phyloP scores from a whole-genome alignment of 176 grass and related monocot genomes.

The Lolium multiflorum region DNA sequence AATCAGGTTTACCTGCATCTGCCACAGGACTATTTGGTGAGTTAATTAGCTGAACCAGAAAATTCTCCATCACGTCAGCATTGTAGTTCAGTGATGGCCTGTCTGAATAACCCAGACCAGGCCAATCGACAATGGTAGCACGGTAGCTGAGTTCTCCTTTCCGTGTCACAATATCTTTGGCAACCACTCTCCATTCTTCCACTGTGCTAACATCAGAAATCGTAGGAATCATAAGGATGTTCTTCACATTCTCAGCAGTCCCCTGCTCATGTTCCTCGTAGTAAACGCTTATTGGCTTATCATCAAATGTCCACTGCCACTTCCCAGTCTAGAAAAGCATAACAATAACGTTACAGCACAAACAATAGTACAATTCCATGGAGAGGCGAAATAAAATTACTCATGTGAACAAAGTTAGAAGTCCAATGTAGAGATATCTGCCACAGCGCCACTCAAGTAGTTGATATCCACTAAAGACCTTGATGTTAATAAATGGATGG shows the following conservation, averaged over 20 bases:
- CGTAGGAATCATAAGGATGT: conserved; percentile 93
- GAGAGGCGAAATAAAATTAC: conserved; percentile 20
- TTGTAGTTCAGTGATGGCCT: conserved; percentile 90
- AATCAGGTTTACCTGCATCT: conserved; percentile 65
- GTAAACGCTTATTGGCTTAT: conserved; percentile 68
- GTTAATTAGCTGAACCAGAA: conserved; percentile 77
- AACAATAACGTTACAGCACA: conserved; percentile 23
- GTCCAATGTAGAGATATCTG: not conserved
- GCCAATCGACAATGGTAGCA: conserved; percentile 98
- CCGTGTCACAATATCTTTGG: conserved; percentile 71
- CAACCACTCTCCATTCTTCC: conserved; percentile 82
- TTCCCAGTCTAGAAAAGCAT: conserved; percentile 74
- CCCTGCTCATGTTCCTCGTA: conserved; percentile 74
- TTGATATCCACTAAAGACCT: not conserved
- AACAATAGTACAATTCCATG: conserved; percentile 15
- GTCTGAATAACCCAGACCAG: conserved; percentile 92
- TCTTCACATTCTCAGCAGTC: conserved; percentile 61
- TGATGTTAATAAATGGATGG: conserved; percentile 2
- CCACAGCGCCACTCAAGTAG: not conserved
- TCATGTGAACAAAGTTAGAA: not conserved
- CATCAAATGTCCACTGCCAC: conserved; percentile 88
- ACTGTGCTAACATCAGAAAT: conserved; percentile 98
- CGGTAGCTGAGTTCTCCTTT: conserved; percentile 70
- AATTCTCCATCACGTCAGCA: conserved; percentile 92
- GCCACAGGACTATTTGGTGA: conserved; percentile 78